Conservation (phyloP, 768 basidiomycete species). For the Russula olivacea region DNA sequence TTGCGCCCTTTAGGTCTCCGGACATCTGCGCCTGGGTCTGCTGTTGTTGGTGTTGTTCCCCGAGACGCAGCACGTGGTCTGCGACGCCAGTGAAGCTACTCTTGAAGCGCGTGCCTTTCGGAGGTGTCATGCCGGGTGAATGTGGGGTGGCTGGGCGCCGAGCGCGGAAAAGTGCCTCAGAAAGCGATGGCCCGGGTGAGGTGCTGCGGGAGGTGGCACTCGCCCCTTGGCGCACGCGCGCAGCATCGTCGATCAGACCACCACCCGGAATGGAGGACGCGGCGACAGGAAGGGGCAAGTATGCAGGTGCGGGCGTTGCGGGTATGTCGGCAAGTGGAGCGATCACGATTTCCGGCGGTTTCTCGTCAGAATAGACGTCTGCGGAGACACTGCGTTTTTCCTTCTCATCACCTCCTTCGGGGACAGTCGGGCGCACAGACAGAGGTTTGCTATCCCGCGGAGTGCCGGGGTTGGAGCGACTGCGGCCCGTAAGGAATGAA, state of each 20-base stretch:
- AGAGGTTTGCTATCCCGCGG: slow-evolving; percentile 21
- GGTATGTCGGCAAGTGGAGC: background rate
- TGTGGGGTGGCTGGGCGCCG: slow-evolving; percentile 38
- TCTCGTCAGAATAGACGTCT: background rate
- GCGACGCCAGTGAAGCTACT: slow-evolving; percentile 62
- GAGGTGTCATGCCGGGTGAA: slow-evolving; percentile 22
- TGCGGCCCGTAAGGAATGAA: slow-evolving; percentile 24
- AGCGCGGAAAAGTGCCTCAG: slow-evolving; percentile 65
- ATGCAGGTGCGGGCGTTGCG: slow-evolving; percentile 6
- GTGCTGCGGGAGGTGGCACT: slow-evolving; percentile 32
- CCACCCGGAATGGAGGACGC: background rate
- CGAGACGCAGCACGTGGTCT: slow-evolving; percentile 38
- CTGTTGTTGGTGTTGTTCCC: slow-evolving; percentile 22
- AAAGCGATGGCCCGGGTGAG: slow-evolving; percentile 54
- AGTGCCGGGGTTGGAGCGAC: slow-evolving; percentile 20
- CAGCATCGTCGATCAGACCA: background rate
- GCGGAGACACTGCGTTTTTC: background rate
- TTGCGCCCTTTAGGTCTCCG: background rate
- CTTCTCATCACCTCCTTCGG: slow-evolving; percentile 11
- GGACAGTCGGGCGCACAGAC: background rate
- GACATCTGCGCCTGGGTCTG: slow-evolving; percentile 11
- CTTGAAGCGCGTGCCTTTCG: slow-evolving; percentile 62
- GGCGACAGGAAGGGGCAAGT: background rate
- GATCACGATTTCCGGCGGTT: background rate
- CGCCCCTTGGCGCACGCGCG: slow-evolving; percentile 11